A percentile compares a stretch with the other conserved stretches of the same genome.
phyloP scores from a whole-genome alignment of 192 early-diverging fungal genomes.

The Gonapodya sp. region DNA sequence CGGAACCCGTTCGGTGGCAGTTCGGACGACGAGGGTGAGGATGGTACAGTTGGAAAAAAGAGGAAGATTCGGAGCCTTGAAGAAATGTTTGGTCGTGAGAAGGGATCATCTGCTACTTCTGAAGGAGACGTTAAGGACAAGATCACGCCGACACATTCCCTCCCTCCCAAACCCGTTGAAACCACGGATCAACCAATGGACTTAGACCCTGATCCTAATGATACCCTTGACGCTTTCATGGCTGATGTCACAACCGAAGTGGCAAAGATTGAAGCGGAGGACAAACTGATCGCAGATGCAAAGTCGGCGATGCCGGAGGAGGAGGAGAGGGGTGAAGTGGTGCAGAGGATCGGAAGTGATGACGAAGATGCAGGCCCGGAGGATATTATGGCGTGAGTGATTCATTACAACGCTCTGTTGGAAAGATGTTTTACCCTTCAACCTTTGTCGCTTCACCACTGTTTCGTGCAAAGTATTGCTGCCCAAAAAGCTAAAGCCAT shows the following conservation, averaged over 20 bases:
- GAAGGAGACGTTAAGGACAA: slow-evolving; percentile 13
- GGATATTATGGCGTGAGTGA: slow-evolving; percentile 52
- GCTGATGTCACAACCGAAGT: slow-evolving; percentile 65
- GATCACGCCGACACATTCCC: slow-evolving; percentile 11
- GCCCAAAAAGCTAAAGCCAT: slow-evolving; percentile 64
- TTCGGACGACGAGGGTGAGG: not conserved
- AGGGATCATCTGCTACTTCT: too few species aligned
- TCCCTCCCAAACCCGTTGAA: slow-evolving; percentile 12
- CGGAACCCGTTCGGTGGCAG: not conserved
- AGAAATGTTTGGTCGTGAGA: slow-evolving; percentile 18
- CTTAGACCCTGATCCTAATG: slow-evolving; percentile 31
- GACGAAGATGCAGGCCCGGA: slow-evolving; percentile 38
- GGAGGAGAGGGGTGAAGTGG: slow-evolving; percentile 27
- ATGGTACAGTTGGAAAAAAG: not conserved
- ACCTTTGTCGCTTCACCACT: not conserved
- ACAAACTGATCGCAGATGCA: slow-evolving; percentile 26
- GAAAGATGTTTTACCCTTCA: not conserved
- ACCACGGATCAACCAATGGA: slow-evolving; percentile 2
- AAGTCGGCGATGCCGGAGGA: slow-evolving; percentile 14
- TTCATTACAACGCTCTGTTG: too few species aligned
- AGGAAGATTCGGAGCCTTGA: slow-evolving; percentile 29
- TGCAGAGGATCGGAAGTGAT: slow-evolving; percentile 11
- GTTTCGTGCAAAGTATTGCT: not conserved
- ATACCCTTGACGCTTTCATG: slow-evolving; percentile 84
- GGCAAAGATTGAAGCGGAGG: slow-evolving; percentile 55